Evolutionary conservation across 768 basidiomycete genomes (phyloP).

Genomic region (Leccinum variicolor): DNA sequence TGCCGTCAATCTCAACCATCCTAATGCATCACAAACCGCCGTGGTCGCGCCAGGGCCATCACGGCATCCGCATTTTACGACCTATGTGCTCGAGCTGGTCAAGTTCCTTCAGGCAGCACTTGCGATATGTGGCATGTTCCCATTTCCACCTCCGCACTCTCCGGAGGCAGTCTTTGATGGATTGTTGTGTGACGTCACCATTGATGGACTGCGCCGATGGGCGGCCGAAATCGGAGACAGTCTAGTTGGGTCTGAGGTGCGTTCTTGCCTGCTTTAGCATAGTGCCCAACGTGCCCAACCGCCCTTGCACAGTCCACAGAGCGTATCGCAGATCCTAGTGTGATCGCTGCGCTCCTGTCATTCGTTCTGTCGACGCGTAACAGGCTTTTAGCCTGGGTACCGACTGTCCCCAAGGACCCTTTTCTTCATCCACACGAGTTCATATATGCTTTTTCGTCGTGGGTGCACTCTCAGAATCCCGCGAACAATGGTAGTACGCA

Average conservation of each 20-base stretch:
- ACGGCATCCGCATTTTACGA: conserved; percentile 47
- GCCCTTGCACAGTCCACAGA: conserved; percentile 53
- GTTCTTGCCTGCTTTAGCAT: conserved; percentile 4
- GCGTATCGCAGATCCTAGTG: conserved; percentile 67
- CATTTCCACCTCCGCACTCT: conserved; percentile 18
- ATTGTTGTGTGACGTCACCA: conserved; percentile 72
- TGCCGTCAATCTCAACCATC: conserved; percentile 11
- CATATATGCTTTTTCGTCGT: conserved; percentile 41
- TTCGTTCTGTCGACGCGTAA: conserved; percentile 66
- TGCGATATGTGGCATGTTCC: conserved; percentile 67
- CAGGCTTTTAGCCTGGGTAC: conserved; percentile 54
- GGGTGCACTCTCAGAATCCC: conserved; percentile 19
- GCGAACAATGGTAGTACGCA: conserved; percentile 15
- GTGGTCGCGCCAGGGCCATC: conserved; percentile 7
- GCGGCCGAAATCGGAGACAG: conserved; percentile 61
- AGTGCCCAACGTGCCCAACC: background rate
- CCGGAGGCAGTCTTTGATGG: conserved; percentile 46
- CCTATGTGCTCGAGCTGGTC: conserved; percentile 72
- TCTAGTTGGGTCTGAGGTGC: conserved; percentile 58
- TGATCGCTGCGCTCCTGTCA: conserved; percentile 68
- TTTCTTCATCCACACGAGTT: conserved; percentile 69
- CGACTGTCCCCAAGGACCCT: conserved; percentile 67
- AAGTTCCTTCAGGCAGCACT: conserved; percentile 71
- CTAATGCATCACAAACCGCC: conserved; percentile 13
- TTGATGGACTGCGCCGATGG: conserved; percentile 71